A percentile compares a stretch with the other conserved stretches of the same genome.
These are phyloP conservation scores for Thraustochytrium sp. DNA, from an alignment of 352 stramenopile species.

Conservation along the genomic window DNA sequence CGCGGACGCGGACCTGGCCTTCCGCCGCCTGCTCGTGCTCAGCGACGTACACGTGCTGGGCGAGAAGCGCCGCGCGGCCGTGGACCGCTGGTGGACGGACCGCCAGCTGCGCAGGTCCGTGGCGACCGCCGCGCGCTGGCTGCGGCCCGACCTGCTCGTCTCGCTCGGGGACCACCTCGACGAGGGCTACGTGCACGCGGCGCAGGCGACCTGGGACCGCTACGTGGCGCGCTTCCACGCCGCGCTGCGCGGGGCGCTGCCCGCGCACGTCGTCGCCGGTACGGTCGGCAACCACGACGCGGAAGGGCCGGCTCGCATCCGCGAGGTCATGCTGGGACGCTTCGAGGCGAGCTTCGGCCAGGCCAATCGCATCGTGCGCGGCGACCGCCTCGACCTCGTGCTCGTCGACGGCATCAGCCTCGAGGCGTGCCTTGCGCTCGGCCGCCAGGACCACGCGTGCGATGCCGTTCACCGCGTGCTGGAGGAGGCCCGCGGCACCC, in stretches of 20 bases:
- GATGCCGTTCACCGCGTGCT: neutral
- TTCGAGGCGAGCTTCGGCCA: neutral
- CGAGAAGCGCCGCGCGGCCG: neutral
- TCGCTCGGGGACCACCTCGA: constrained; percentile 9
- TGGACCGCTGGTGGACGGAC: constrained; percentile 27
- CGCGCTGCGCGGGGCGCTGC: neutral
- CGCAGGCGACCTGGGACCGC: neutral
- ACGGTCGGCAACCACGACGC: neutral
- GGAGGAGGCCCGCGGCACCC: neutral
- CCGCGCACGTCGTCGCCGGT: neutral
- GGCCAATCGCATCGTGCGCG: neutral
- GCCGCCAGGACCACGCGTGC: neutral
- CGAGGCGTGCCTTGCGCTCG: neutral
- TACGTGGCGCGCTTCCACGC: neutral
- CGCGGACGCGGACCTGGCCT: neutral
- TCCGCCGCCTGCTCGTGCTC: neutral
- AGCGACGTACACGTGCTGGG: neutral
- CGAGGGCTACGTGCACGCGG: neutral
- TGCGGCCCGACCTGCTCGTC: neutral
- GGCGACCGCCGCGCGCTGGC: neutral
- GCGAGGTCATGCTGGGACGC: neutral
- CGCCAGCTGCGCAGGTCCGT: neutral
- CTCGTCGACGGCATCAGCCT: neutral
- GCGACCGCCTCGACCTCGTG: neutral
- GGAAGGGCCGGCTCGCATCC: neutral